These are phyloP conservation scores for Dactylorhiza incarnata DNA, from an alignment of 106 monocot genomes.

Conservation along the genomic window DNA sequence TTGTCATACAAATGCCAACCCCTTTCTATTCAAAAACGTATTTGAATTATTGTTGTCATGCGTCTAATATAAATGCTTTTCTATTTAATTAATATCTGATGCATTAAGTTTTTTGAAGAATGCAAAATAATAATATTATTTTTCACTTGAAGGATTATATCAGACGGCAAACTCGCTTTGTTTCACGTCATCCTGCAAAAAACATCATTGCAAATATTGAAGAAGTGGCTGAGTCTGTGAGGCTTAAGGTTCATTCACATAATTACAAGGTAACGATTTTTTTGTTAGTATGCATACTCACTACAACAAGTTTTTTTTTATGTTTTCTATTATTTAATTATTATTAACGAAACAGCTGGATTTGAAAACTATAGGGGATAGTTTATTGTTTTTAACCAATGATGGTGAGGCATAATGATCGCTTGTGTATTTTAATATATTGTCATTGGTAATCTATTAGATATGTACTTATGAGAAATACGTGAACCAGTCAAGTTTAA, in stretches of 20 bases:
- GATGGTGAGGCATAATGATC: background rate
- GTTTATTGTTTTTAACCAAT: background rate
- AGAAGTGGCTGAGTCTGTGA: slow-evolving; percentile 62
- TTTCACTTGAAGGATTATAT: slow-evolving; percentile 51
- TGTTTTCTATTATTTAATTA: background rate
- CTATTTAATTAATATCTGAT: background rate
- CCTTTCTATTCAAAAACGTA: background rate
- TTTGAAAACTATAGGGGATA: background rate
- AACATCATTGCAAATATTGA: slow-evolving; percentile 66
- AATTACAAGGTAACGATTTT: slow-evolving; percentile 69
- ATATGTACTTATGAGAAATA: too few relatives aligned
- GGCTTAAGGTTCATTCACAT: slow-evolving; percentile 70
- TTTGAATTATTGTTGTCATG: background rate
- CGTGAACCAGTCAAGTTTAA: too few relatives aligned
- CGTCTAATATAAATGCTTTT: background rate
- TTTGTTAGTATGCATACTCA: background rate
- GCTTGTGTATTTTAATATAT: too few relatives aligned
- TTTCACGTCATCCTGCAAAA: slow-evolving; percentile 68
- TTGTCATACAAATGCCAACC: background rate
- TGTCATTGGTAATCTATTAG: too few relatives aligned
- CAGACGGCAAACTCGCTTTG: slow-evolving; percentile 87
- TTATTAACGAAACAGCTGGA: background rate
- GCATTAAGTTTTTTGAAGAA: background rate
- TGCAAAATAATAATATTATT: background rate
- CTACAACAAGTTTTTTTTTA: background rate